Conservation (phyloP, 2,329 filamentous ascomycete genomes). For the Cadophora gregata region DNA sequence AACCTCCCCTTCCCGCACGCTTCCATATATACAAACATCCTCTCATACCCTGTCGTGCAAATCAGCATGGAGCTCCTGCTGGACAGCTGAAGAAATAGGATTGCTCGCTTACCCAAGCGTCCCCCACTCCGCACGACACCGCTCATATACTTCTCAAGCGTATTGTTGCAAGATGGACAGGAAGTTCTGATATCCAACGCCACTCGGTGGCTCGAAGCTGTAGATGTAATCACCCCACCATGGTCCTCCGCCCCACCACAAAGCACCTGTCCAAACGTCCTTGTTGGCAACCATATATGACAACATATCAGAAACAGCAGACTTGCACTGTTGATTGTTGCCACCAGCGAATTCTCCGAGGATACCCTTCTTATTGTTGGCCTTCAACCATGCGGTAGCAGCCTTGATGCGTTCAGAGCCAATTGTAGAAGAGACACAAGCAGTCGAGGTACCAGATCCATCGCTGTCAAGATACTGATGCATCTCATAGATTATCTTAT, state of each 20-base stretch:
- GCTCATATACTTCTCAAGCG: neutral
- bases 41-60: no score
- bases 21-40: neutral
- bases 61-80: no score
- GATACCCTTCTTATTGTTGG: conserved; percentile 57
- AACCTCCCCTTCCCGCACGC: neutral
- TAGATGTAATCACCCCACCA: conserved; percentile 57
- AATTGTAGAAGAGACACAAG: conserved; percentile 59
- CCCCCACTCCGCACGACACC: no score
- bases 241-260: conserved; percentile 62
- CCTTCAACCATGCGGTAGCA: conserved; percentile 60
- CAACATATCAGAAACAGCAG: conserved; percentile 56
- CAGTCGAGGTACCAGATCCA: conserved; percentile 55
- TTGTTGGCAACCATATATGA: conserved; percentile 53
- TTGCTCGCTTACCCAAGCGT: no score
- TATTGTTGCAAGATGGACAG: neutral
- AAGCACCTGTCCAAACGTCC: conserved; percentile 57
- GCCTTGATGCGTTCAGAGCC: conserved; percentile 55
- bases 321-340: conserved; percentile 55
- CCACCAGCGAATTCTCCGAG: conserved; percentile 62
- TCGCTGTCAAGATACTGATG: conserved; percentile 66
- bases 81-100: no score
- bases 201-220: conserved; percentile 55
- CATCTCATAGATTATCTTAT: conserved; percentile 66
- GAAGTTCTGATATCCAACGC: conserved; percentile 31